Percentiles rank a stretch among this genome's conserved stretches.
These are phyloP conservation scores for Breviolum minutum DNA, from an alignment of 73 alveolate genomes.

Conservation along the genomic window DNA sequence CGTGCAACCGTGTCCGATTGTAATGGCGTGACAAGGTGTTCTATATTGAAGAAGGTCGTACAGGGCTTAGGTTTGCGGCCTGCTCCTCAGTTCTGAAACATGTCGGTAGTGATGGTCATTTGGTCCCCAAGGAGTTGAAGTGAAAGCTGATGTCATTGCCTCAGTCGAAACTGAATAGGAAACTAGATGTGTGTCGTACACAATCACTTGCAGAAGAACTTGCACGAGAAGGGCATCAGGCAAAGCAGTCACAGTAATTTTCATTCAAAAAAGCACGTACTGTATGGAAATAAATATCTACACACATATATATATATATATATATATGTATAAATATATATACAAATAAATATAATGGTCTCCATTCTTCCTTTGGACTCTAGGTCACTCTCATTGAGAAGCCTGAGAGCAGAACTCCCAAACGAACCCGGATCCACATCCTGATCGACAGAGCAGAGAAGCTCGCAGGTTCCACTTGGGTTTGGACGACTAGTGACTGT, in stretches of 20 bases:
- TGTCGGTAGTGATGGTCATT: neutral
- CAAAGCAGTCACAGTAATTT: neutral
- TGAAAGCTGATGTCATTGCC: constrained; percentile 33
- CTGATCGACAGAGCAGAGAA: constrained; percentile 48
- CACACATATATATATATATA: too few species aligned
- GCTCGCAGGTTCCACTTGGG: constrained; percentile 26
- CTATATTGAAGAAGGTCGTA: constrained; percentile 72
- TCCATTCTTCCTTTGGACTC: neutral
- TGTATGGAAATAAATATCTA: too few species aligned
- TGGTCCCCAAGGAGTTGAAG: constrained; percentile 46
- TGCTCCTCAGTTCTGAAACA: neutral
- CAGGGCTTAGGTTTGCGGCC: constrained; percentile 5
- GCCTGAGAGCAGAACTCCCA: constrained; percentile 84
- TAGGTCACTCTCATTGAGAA: constrained; percentile 74
- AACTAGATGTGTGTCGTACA: too few species aligned
- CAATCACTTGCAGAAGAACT: too few species aligned
- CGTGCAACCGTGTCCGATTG: neutral
- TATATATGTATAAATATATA: too few species aligned
- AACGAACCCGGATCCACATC: constrained; percentile 85
- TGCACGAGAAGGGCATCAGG: neutral
- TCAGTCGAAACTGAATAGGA: neutral
- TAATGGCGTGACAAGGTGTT: neutral
- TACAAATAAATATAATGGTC: too few species aligned
- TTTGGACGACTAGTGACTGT: too few species aligned
- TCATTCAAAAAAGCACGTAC: too few species aligned